Evolutionary conservation across 2,329 filamentous ascomycete species (phyloP).

Genomic region (Teratosphaeria epicoccoides): DNA sequence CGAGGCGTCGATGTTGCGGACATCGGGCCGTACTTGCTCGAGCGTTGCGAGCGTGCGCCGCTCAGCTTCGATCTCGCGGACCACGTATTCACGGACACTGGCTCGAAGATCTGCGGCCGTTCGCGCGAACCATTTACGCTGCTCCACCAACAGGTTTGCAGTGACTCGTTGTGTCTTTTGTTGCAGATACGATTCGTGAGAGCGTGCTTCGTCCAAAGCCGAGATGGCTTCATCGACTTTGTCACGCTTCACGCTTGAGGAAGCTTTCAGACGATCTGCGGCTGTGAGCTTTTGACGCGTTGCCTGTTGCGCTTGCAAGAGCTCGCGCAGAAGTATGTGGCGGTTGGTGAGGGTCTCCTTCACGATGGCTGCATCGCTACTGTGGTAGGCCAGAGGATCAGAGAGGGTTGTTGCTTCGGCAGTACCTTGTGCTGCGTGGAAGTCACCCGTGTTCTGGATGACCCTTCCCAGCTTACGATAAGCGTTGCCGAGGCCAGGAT

Average conservation of each 20-base stretch:
- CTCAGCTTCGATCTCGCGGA: constrained; percentile 92
- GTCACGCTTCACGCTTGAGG: constrained; percentile 76
- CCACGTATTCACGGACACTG: constrained; percentile 81
- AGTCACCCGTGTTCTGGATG: constrained; percentile 88
- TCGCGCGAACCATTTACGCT: constrained; percentile 79
- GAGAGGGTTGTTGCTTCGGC: constrained; percentile 91
- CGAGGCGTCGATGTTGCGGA: constrained; percentile 81
- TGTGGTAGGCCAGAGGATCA: constrained; percentile 90
- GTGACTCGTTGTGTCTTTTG: constrained; percentile 86
- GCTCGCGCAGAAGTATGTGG: constrained; percentile 87
- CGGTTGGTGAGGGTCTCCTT: constrained; percentile 97
- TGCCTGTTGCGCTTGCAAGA: constrained; percentile 78
- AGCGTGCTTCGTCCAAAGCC: constrained; percentile 75
- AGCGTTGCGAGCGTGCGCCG: constrained; percentile 80
- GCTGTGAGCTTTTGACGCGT: constrained; percentile 74
- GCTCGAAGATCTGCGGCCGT: constrained; percentile 74
- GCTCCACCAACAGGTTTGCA: constrained; percentile 75
- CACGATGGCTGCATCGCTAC: constrained; percentile 89
- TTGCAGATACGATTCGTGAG: constrained; percentile 67
- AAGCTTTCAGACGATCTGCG: constrained; percentile 78
- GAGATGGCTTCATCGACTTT: constrained; percentile 98
- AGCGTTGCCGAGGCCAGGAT: constrained; percentile 75
- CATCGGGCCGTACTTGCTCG: constrained; percentile 87
- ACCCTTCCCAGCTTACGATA: constrained; percentile 93
- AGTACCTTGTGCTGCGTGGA: constrained; percentile 90